Base-by-base conservation (phyloP, 805 yeast genomes). In the Myxozyma mucilagina region DNA sequence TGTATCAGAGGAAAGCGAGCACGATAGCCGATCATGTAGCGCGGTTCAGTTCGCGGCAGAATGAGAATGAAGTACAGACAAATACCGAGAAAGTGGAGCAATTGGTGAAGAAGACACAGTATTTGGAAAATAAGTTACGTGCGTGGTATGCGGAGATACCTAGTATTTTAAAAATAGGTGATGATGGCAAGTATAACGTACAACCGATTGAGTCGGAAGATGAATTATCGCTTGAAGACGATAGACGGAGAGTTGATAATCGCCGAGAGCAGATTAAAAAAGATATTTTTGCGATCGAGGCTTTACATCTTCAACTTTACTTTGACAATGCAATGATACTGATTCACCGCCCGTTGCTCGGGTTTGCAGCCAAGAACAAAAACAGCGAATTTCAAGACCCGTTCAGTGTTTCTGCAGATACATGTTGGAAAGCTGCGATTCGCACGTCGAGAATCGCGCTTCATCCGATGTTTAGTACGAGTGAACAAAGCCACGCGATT, bases 321-420 rank as follows among this genome's bases (percentile, higher is more conserved):
- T 61, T 43, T 41, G 59, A 60, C 42, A 61, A 54, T 24, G 65
- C 65, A 13, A 47, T 59, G 45, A 61, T 61, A 20, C 34, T 61
- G 20, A 50, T 61, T 29, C 59, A 61, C 18, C 55, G 63, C 7
- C 65, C 65, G 39, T 34, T 61, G 14, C 53, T 57, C 9, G 65
- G 55, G 3, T 59, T 43, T n/a, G 35, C 47, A 13, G 47, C 44
- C 31, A 36, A 34, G n/a, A 29, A 47, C 20, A 44, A 53, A 16
- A 16, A 13, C 16, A 14, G 51, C 24, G 18, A 50, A 38, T 29
- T 45, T 11, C 14, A 48, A 13, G 63, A 58, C 31, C 52, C 60
- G 29, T 57, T 61, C 13, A 18, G 51, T 8, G 50, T 29, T 6
- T 53, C 65, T 10, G 49, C 60, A 3, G 51, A 61, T 16, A 41